Base-by-base conservation (phyloP, 2,329 filamentous ascomycete species). In the Alternaria alternata region DNA sequence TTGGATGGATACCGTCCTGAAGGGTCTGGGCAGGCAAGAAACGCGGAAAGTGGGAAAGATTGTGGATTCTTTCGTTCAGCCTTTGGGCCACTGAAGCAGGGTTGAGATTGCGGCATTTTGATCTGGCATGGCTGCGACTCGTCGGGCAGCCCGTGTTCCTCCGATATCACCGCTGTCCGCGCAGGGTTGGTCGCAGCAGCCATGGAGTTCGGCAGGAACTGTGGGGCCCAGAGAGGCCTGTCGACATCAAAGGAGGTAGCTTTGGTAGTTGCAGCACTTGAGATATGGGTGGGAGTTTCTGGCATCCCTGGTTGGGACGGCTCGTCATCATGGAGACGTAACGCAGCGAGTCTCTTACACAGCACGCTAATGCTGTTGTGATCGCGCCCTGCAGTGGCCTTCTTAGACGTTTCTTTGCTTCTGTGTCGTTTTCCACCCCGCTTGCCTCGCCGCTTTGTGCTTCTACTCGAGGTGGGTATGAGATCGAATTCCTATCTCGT, bases 171-270 rank as follows among this genome's bases (percentile, higher is more conserved):
- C 4, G 14, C 28, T 32, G 46, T 8, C 16, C 38, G 28, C 20
- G 26, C 7, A n/a, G 14, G n/a, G 5, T 7, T 30, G 18, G 20
- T 11, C 14, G 32, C 18, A 16, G 18, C n/a, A 1, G 30, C 36
- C 22, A n/a, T 24, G 14, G 39, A 28, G 16, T 71, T 61, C 11
- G 67, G 62, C 18, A 57, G 63, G 32, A 70, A 69, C 24, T 71
- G 66, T 18, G 67, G 65, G n/a, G 64, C 60, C 71, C 72, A 75
- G 51, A 66, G 57, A 46, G 71, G 63, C 38, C 63, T 58, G 11
- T 71, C 58, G 16, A 46, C 51, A 12, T 68, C 60, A 14, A 57
- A 30, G 9, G 44, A 47, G 44, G 36, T 51, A 12, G 46, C 34
- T 46, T 18, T 7, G 3, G 51, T 53, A 32, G 47, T 46, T 22